Percentiles rank a stretch among this genome's conserved stretches.
phyloP scores from a whole-genome alignment of 139 green algal genomes.

The Zygnema cylindricum region DNA sequence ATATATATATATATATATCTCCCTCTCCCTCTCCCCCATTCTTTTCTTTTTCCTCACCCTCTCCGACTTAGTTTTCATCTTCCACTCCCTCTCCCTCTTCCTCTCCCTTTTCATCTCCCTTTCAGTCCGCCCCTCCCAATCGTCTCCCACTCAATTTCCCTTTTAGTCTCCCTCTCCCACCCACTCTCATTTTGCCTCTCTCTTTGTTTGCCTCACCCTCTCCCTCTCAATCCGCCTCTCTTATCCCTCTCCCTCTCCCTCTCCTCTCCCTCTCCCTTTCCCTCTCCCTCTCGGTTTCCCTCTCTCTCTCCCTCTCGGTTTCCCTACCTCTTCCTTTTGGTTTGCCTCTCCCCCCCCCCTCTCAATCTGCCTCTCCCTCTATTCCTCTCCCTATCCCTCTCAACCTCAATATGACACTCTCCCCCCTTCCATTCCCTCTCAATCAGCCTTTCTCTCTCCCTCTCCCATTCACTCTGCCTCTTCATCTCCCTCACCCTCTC shows the following conservation, averaged over 20 bases:
- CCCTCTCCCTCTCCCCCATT: not conserved
- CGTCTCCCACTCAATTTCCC: no score
- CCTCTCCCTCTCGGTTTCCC: constrained; percentile 27
- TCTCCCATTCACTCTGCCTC: no score
- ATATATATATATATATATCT: no score
- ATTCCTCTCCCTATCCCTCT: constrained; percentile 21
- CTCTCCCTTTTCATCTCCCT: not conserved
- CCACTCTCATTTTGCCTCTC: no score
- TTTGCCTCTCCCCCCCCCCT: constrained; percentile 7
- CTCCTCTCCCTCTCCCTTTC: constrained; percentile 9
- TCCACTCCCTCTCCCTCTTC: not conserved
- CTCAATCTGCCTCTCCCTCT: constrained; percentile 26
- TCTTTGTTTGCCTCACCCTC: no score
- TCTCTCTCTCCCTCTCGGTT: constrained; percentile 20
- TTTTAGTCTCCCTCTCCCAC: no score
- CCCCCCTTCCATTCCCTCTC: no score
- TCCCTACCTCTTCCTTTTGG: not conserved
- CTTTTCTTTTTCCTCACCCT: constrained; percentile 18
- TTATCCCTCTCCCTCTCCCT: not conserved
- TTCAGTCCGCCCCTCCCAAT: not conserved
- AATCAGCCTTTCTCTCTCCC: no score
- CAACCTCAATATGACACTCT: no score
- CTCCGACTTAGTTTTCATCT: no score
- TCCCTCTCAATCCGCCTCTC: no score
- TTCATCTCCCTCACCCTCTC: constrained; percentile 31